Evolutionary conservation across 2,329 filamentous ascomycete species (phyloP).

Genomic region (Pleoardoris graminearum): DNA sequence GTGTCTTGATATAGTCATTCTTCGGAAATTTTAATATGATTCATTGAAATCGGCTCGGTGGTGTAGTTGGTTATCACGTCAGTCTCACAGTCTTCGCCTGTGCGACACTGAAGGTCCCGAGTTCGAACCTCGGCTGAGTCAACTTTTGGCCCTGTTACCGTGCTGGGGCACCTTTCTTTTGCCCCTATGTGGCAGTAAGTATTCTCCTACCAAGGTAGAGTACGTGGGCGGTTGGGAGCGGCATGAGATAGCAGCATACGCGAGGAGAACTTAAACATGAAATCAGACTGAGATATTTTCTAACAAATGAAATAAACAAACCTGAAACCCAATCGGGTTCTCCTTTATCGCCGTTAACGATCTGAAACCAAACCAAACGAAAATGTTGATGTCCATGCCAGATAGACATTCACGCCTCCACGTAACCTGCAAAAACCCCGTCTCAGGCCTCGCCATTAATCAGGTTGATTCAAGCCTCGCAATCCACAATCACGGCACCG

Average conservation of each 20-base stretch:
- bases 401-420: background rate
- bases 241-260: too few relatives aligned
- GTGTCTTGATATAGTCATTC: background rate
- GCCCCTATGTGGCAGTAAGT: background rate
- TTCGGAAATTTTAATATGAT: background rate
- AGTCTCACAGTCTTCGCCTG: slow-evolving; percentile 5
- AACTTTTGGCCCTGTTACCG: background rate
- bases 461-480: background rate
- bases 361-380: too few relatives aligned
- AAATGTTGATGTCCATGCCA: too few relatives aligned
- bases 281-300: too few relatives aligned
- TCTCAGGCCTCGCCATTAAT: too few relatives aligned
- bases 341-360: too few relatives aligned
- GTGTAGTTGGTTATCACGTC: slow-evolving; percentile 10
- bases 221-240: too few relatives aligned
- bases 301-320: too few relatives aligned
- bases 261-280: too few relatives aligned
- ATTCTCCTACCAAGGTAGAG: background rate
- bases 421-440: too few relatives aligned
- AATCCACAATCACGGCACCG: background rate
- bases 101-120: slow-evolving; percentile 9
- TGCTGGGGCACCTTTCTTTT: background rate
- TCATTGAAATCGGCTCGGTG: background rate
- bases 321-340: too few relatives aligned
- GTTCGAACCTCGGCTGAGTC: slow-evolving; percentile 10